Evolutionary conservation across 495 filamentous ascomycete species (phyloP).

Genomic region (Astrothelium subdiscretum): DNA sequence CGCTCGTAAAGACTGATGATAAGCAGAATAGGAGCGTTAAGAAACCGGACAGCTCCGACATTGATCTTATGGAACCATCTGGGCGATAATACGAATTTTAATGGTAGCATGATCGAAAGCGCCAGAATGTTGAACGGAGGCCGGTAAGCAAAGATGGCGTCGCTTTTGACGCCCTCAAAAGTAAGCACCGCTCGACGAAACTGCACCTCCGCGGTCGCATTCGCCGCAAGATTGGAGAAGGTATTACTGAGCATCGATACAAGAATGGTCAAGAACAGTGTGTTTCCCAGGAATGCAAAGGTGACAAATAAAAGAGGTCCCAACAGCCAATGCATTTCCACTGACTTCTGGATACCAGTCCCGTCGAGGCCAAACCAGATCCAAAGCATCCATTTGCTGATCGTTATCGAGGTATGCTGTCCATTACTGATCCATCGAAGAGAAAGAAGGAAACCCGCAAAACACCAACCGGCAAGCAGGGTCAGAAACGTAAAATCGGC

Average conservation of each 20-base stretch:
- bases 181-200: slow-evolving; percentile 62
- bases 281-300: slow-evolving; percentile 65
- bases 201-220: slow-evolving; percentile 57
- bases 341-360: slow-evolving; percentile 54
- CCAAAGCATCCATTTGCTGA: slow-evolving; percentile 71
- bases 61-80: slow-evolving; percentile 74
- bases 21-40: slow-evolving; percentile 56
- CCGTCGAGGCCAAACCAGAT: slow-evolving; percentile 72
- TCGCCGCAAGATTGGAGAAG: slow-evolving; percentile 52
- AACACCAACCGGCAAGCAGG: slow-evolving; percentile 56
- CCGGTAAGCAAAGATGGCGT: slow-evolving; percentile 61
- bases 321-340: slow-evolving; percentile 52
- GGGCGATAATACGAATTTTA: slow-evolving; percentile 51
- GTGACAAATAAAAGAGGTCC: slow-evolving; percentile 59
- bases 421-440: slow-evolving; percentile 49
- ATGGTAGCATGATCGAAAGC: slow-evolving; percentile 47
- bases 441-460: slow-evolving; percentile 59
- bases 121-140: slow-evolving; percentile 66
- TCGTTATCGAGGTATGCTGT: slow-evolving; percentile 39
- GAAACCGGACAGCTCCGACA: slow-evolving; percentile 47
- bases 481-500: slow-evolving; percentile 56
- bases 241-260: slow-evolving; percentile 66
- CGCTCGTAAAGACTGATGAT: slow-evolving; percentile 49
- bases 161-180: slow-evolving; percentile 63
- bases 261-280: slow-evolving; percentile 62